A percentile compares a stretch with the other conserved stretches of the same genome.
Evolutionary conservation across 805 yeast species (phyloP).

Genomic region (Metschnikowia kunwiensis): DNA sequence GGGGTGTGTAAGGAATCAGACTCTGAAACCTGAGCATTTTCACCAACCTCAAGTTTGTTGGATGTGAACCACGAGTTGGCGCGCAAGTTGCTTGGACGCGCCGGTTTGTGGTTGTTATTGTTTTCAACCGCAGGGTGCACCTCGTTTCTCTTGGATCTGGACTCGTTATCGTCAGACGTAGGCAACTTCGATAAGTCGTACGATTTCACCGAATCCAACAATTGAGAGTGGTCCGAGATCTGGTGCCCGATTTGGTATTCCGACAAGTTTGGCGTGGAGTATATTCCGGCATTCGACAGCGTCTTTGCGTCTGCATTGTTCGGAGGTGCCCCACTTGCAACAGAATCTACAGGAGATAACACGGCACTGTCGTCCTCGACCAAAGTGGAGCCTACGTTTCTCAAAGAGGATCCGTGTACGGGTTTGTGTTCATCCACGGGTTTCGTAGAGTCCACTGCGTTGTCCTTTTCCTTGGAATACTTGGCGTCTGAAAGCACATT

Average conservation of each 20-base stretch:
- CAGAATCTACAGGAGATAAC: conserved; percentile 5
- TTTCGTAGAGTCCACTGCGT: neutral
- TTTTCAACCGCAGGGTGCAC: conserved; percentile 9
- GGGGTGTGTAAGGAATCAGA: conserved; percentile 21
- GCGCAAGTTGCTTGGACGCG: conserved; percentile 10
- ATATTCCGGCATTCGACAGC: conserved; percentile 18
- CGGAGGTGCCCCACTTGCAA: conserved; percentile 1
- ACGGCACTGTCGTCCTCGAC: conserved; percentile 4
- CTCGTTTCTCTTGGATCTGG: conserved; percentile 15
- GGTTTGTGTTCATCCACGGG: neutral
- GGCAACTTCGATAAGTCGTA: conserved; percentile 31
- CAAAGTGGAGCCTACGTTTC: neutral
- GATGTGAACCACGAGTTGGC: conserved; percentile 13
- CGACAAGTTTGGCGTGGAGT: conserved; percentile 43
- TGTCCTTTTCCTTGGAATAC: conserved; percentile 15
- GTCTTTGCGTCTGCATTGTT: neutral
- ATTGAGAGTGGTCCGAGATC: conserved; percentile 35
- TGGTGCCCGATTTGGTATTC: conserved; percentile 43
- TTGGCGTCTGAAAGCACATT: conserved; percentile 48
- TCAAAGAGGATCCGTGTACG: conserved; percentile 2
- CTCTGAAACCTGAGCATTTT: conserved; percentile 13
- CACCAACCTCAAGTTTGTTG: conserved; percentile 9
- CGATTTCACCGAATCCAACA: conserved; percentile 34
- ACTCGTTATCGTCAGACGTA: conserved; percentile 17
- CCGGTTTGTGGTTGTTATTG: conserved; percentile 3